phyloP scores from a whole-genome alignment of 768 basidiomycete species.

The Mycena metata region DNA sequence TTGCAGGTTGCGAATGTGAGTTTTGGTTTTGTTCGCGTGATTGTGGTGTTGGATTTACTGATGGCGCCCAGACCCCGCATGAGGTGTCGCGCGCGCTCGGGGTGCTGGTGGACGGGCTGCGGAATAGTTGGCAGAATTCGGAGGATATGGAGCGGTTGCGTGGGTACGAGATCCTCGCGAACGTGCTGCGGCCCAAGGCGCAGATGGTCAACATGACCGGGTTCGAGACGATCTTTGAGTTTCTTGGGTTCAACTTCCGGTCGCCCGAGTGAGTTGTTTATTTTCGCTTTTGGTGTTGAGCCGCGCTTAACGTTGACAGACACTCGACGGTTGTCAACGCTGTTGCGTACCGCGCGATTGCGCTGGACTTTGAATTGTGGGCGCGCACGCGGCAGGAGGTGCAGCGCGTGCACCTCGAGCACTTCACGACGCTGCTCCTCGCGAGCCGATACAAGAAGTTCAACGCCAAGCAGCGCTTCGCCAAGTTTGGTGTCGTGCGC shows the following conservation, averaged over 20 bases:
- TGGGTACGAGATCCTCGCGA: conserved; percentile 89
- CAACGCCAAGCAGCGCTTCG: conserved; percentile 80
- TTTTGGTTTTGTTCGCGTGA: conserved; percentile 1
- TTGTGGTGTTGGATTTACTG: neutral
- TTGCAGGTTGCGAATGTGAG: conserved; percentile 82
- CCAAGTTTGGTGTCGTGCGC: conserved; percentile 78
- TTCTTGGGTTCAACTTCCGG: conserved; percentile 87
- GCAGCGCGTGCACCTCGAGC: conserved; percentile 84
- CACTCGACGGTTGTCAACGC: conserved; percentile 87
- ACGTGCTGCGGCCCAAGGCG: conserved; percentile 79
- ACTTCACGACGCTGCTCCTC: conserved; percentile 81
- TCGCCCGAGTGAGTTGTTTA: conserved; percentile 73
- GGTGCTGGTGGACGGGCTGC: conserved; percentile 81
- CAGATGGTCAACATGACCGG: conserved; percentile 82
- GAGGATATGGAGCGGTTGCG: conserved; percentile 94
- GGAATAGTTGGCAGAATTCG: conserved; percentile 92
- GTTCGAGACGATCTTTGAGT: conserved; percentile 88
- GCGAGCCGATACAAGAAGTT: conserved; percentile 82
- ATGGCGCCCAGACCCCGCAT: conserved; percentile 79
- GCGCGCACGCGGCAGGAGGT: conserved; percentile 77
- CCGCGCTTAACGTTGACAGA: conserved; percentile 51
- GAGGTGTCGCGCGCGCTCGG: conserved; percentile 81
- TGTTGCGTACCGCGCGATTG: conserved; percentile 84
- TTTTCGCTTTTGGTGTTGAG: neutral
- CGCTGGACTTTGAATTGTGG: conserved; percentile 94